Conservation (phyloP, 2,329 filamentous ascomycete species). For the Calcarisporium arbuscula region DNA sequence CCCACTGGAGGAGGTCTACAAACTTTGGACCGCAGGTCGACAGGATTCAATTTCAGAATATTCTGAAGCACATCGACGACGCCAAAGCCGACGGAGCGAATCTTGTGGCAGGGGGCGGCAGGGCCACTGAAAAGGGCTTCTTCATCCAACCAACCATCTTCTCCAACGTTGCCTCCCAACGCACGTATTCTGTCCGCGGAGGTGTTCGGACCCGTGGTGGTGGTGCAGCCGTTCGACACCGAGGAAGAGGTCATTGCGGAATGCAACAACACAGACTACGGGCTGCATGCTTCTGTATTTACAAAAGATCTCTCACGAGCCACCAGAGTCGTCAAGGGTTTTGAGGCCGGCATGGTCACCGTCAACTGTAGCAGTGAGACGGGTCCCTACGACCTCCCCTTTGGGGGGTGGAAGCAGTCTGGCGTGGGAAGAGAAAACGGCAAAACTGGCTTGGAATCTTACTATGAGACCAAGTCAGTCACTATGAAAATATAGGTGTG, state of each 20-base stretch:
- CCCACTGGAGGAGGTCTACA: slow-evolving; percentile 23
- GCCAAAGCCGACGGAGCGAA: slow-evolving; percentile 13
- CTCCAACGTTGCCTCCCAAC: slow-evolving; percentile 20
- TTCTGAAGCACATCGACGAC: slow-evolving; percentile 50
- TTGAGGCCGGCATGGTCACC: slow-evolving; percentile 42
- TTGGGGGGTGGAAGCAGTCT: slow-evolving; percentile 49
- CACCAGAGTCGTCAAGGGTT: slow-evolving; percentile 32
- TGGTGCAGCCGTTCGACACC: slow-evolving; percentile 17
- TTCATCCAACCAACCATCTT: slow-evolving; percentile 24
- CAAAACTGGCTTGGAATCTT: slow-evolving; percentile 32
- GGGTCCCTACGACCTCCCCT: slow-evolving; percentile 14
- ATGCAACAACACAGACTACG: slow-evolving; percentile 39
- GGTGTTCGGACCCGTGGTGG: slow-evolving; percentile 24
- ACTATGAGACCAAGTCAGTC: slow-evolving; percentile 27
- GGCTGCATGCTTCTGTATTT: slow-evolving; percentile 48
- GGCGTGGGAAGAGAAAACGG: slow-evolving; percentile 47
- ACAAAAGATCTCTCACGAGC: slow-evolving; percentile 38
- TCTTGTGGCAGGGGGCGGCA: slow-evolving; percentile 12
- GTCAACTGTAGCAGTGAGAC: slow-evolving; percentile 22
- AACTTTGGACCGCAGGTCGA: slow-evolving; percentile 38
- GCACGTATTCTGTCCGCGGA: slow-evolving; percentile 22
- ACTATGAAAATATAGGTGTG: too few relatives aligned
- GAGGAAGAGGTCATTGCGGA: slow-evolving; percentile 20
- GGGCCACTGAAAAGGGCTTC: slow-evolving; percentile 13
- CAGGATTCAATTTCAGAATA: slow-evolving; percentile 56